These are phyloP conservation scores for Arctium minus DNA, from an alignment of 129 eudicot genomes.

Conservation along the genomic window DNA sequence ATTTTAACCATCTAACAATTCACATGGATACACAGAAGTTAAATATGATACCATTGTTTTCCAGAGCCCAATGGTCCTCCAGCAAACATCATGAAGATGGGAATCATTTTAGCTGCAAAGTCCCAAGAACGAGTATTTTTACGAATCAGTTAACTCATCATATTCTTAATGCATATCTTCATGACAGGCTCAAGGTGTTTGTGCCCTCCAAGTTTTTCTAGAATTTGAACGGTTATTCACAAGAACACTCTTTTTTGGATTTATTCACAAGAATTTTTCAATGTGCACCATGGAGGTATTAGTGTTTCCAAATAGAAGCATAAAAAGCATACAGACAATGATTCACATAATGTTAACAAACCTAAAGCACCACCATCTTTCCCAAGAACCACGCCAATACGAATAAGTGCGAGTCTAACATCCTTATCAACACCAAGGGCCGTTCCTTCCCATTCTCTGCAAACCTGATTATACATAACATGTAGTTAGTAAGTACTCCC, in stretches of 20 bases:
- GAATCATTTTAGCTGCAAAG: constrained; percentile 92
- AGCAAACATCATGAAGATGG: constrained; percentile 94
- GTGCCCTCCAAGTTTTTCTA: not conserved
- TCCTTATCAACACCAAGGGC: constrained; percentile 75
- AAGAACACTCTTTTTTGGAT: not conserved
- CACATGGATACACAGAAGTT: not conserved
- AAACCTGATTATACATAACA: constrained; percentile 49
- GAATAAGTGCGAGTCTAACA: constrained; percentile 79
- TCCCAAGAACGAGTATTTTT: not conserved
- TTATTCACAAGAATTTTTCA: constrained; percentile 3
- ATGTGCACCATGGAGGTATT: not conserved
- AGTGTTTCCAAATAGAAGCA: too few relatives aligned
- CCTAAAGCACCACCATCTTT: constrained; percentile 99
- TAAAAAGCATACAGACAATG: not conserved
- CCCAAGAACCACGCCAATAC: constrained; percentile 92
- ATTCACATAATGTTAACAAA: constrained; percentile 15
- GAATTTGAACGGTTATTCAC: not conserved
- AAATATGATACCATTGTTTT: constrained; percentile 72
- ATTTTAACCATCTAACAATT: not conserved
- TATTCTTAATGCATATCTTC: constrained; percentile 2
- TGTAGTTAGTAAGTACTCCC: not conserved
- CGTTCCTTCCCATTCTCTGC: constrained; percentile 94
- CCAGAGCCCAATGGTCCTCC: constrained; percentile 99
- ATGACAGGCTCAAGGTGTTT: not conserved
- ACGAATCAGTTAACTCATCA: not conserved